Percentiles rank a stretch among this genome's conserved stretches.
phyloP scores from a whole-genome alignment of 805 yeast genomes.

The Kodamaea lidongshanica region DNA sequence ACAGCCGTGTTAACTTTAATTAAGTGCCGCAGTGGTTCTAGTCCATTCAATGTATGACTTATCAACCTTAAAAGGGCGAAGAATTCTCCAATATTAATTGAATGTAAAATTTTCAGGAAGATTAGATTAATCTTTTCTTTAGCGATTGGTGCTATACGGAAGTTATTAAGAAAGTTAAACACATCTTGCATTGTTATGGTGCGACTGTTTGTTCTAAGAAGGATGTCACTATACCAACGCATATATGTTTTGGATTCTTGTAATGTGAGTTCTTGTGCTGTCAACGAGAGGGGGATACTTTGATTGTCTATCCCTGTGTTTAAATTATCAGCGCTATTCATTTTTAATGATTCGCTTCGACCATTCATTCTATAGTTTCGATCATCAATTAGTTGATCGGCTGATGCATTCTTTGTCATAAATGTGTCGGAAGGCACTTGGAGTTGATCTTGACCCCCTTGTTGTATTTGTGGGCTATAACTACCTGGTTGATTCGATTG shows the following conservation, averaged over 20 bases:
- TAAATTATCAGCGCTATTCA: slow-evolving; percentile 11
- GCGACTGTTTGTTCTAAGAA: slow-evolving; percentile 61
- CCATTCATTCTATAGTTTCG: too few species aligned
- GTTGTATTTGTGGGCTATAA: background rate
- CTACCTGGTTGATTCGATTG: slow-evolving; percentile 12
- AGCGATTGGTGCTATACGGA: slow-evolving; percentile 50
- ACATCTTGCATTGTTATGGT: slow-evolving; percentile 70
- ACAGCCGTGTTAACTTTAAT: slow-evolving; percentile 55
- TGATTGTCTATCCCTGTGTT: slow-evolving; percentile 2
- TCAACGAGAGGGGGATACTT: slow-evolving; percentile 56
- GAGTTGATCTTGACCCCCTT: slow-evolving; percentile 1
- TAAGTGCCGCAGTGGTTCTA: slow-evolving; percentile 47
- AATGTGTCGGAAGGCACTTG: slow-evolving; percentile 6
- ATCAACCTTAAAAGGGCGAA: slow-evolving; percentile 79
- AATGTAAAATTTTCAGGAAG: slow-evolving; percentile 45
- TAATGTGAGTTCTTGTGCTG: slow-evolving; percentile 60
- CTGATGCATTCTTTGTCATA: slow-evolving; percentile 11
- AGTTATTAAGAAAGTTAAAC: slow-evolving; percentile 71
- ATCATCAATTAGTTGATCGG: slow-evolving; percentile 11
- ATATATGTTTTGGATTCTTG: slow-evolving; percentile 82
- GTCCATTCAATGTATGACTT: slow-evolving; percentile 59
- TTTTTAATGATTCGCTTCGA: too few species aligned
- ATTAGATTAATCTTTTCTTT: slow-evolving; percentile 48
- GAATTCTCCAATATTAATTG: slow-evolving; percentile 83
- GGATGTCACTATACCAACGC: slow-evolving; percentile 87